Conservation (phyloP, 345 rosid genomes). For the Populus tremula region DNA sequence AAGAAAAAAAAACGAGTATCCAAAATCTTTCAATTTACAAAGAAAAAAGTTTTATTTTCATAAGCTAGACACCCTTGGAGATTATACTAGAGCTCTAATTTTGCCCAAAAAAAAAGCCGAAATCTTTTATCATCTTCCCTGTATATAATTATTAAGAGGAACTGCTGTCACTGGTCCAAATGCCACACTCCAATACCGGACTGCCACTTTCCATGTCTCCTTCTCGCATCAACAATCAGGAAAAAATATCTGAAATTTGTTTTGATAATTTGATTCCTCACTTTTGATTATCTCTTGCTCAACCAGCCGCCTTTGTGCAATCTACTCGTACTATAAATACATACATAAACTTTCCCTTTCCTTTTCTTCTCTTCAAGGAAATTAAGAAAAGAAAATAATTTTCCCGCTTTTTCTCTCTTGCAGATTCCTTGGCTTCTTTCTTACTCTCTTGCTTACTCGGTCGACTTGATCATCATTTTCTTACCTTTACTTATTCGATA, state of each 20-base stretch:
- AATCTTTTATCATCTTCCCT: neutral
- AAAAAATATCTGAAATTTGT: neutral
- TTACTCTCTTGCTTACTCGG: neutral
- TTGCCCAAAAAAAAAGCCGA: neutral
- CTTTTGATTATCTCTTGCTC: neutral
- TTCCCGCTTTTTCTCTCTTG: conserved; percentile 11
- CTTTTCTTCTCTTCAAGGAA: conserved; percentile 9
- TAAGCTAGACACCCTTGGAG: neutral
- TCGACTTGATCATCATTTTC: conserved; percentile 5
- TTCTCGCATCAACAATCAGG: conserved; percentile 10
- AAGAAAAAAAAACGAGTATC: neutral
- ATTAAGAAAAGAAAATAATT: neutral
- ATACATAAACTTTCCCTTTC: neutral
- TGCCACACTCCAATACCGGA: conserved; percentile 4
- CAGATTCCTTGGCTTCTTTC: neutral
- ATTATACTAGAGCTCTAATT: neutral
- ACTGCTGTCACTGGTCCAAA: neutral
- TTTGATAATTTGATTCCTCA: neutral
- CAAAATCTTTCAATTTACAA: neutral
- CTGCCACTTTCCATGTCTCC: conserved; percentile 13
- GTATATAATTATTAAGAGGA: neutral
- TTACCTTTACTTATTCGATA: neutral
- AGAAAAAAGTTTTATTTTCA: neutral
- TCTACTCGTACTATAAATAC: neutral
- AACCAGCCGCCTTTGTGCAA: neutral